phyloP scores from a whole-genome alignment of 345 rosid genomes.

The Garcia nutans region DNA sequence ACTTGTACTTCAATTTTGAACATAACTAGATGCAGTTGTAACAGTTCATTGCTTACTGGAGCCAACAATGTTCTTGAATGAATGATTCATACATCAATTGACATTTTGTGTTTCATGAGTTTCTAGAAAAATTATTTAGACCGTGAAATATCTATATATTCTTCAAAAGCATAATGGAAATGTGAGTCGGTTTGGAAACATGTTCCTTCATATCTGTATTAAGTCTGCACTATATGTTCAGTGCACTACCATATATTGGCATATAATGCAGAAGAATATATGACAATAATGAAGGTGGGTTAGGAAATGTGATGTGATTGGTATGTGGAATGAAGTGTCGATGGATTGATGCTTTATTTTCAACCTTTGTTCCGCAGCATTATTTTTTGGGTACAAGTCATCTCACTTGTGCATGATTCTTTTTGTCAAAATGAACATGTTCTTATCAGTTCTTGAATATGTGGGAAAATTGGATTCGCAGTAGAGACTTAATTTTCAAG shows the following conservation, averaged over 20 bases:
- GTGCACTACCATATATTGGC: no score
- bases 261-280: no score
- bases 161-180: background rate
- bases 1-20: no score
- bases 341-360: background rate
- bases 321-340: background rate
- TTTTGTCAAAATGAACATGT: background rate
- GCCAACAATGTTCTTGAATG: background rate
- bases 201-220: background rate
- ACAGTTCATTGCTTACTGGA: background rate
- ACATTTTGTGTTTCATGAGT: no score
- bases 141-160: background rate
- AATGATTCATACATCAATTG: background rate
- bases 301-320: background rate
- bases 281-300: no score
- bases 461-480: background rate
- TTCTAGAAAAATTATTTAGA: no score
- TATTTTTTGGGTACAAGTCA: background rate
- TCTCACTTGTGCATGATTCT: background rate
- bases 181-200: background rate
- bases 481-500: background rate
- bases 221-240: no score
- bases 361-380: background rate
- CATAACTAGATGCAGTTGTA: no score
- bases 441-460: background rate